These are phyloP conservation scores for Aspergillus ellipticus DNA, from an alignment of 495 filamentous ascomycete genomes.

Conservation along the genomic window DNA sequence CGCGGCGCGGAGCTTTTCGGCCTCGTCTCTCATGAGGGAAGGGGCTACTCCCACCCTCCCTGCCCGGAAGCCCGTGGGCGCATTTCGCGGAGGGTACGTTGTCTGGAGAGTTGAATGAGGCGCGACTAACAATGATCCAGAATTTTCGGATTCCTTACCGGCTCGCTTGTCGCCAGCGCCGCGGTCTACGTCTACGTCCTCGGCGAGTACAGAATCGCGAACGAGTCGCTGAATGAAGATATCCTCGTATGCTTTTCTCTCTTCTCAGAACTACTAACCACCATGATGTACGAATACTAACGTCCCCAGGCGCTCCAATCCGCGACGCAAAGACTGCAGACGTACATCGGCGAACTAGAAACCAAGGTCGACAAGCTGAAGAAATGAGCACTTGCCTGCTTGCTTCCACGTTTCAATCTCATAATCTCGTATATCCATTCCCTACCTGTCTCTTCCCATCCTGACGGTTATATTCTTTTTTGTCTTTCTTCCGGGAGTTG, in stretches of 20 bases:
- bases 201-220: conserved; percentile 88
- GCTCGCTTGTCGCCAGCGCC: conserved; percentile 71
- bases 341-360: conserved; percentile 77
- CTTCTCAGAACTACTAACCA: conserved; percentile 3
- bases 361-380: conserved; percentile 70
- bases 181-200: conserved; percentile 88
- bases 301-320: conserved; percentile 72
- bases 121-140: conserved; percentile 40
- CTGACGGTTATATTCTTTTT: not conserved
- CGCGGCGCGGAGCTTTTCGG: conserved; percentile 30
- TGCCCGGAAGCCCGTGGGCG: conserved; percentile 77
- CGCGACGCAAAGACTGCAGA: conserved; percentile 79
- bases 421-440: not conserved
- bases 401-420: not conserved
- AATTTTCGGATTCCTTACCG: conserved; percentile 89
- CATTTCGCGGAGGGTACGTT: conserved; percentile 81
- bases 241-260: conserved; percentile 72
- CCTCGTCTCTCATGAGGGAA: conserved; percentile 32
- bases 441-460: not conserved
- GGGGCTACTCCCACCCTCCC: conserved; percentile 48
- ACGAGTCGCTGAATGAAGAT: conserved; percentile 92
- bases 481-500: not conserved
- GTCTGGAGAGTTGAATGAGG: not conserved
- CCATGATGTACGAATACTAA: conserved; percentile 6
- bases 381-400: conserved; percentile 12